phyloP scores from a whole-genome alignment of 192 early-diverging fungal species.

The Spizellomyces punctatus region DNA sequence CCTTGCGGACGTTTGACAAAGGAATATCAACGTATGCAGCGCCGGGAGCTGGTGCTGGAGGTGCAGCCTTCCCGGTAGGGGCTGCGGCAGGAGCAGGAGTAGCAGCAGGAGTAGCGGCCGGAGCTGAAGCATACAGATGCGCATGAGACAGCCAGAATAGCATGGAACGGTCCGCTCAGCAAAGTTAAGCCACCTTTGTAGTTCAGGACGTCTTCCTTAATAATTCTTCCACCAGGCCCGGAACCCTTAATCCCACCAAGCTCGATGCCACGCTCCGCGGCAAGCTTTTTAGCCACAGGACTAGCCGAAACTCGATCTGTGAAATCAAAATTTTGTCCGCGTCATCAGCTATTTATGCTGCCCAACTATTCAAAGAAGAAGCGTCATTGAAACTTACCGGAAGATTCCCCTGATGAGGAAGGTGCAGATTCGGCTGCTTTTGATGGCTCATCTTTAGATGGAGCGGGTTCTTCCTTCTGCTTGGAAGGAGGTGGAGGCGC shows the following conservation, averaged over 20 bases:
- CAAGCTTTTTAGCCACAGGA: constrained; percentile 84
- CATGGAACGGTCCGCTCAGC: neutral
- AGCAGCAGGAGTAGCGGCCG: constrained; percentile 19
- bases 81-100: constrained; percentile 32
- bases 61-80: neutral
- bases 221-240: constrained; percentile 87
- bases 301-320: constrained; percentile 78
- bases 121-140: neutral
- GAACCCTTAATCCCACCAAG: constrained; percentile 79
- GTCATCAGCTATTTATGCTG: neutral
- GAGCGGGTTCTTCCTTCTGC: neutral
- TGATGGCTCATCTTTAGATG: constrained; percentile 19
- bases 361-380: neutral
- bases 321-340: neutral
- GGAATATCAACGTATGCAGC: constrained; percentile 47
- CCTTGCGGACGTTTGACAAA: constrained; percentile 49
- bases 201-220: constrained; percentile 87
- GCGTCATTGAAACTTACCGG: neutral
- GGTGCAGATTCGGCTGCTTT: neutral
- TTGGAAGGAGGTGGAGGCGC: constrained; percentile 19
- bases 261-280: constrained; percentile 79
- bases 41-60: neutral
- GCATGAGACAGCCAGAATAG: no score
- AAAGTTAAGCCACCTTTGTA: constrained; percentile 44
- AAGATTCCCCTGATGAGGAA: neutral